Percentiles rank a stretch among this genome's conserved stretches.
These are phyloP conservation scores for Scenedesmus sp. DNA, from an alignment of 163 green algal species.

Conservation along the genomic window DNA sequence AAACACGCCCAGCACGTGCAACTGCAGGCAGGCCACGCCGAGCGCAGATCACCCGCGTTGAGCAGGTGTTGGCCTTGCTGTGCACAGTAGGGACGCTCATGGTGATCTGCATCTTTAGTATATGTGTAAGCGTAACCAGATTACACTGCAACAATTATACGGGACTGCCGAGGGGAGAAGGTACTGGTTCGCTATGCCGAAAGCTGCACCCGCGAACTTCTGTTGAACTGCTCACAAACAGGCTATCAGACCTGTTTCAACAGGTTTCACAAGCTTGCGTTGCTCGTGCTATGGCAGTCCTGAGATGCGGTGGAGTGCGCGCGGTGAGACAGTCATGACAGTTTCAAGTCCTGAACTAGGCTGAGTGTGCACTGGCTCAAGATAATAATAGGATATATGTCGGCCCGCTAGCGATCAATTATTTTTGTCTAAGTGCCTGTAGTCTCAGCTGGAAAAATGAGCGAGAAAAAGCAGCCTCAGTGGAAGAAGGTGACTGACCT, in stretches of 20 bases:
- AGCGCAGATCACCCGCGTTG: background rate
- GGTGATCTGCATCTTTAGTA: background rate
- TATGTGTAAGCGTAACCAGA: background rate
- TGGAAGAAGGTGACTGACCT: conserved; percentile 47
- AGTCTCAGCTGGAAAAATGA: background rate
- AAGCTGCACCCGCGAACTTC: background rate
- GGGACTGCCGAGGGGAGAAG: background rate
- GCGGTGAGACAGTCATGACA: background rate
- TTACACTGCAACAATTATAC: background rate
- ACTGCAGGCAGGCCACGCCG: background rate
- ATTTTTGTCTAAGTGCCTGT: no score
- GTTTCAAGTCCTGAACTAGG: background rate
- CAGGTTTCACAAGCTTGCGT: background rate
- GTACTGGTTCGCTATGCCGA: background rate
- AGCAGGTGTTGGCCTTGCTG: background rate
- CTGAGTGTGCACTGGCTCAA: background rate
- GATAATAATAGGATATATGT: no score
- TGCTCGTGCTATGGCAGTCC: background rate
- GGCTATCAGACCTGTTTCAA: background rate
- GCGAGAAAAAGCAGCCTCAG: conserved; percentile 49
- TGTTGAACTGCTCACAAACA: background rate
- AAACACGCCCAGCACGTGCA: background rate
- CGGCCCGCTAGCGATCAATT: no score
- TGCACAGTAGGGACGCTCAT: background rate
- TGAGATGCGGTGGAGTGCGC: background rate